Base-by-base conservation (phyloP, 352 stramenopile species). In the Elongisporangium senticosum region DNA sequence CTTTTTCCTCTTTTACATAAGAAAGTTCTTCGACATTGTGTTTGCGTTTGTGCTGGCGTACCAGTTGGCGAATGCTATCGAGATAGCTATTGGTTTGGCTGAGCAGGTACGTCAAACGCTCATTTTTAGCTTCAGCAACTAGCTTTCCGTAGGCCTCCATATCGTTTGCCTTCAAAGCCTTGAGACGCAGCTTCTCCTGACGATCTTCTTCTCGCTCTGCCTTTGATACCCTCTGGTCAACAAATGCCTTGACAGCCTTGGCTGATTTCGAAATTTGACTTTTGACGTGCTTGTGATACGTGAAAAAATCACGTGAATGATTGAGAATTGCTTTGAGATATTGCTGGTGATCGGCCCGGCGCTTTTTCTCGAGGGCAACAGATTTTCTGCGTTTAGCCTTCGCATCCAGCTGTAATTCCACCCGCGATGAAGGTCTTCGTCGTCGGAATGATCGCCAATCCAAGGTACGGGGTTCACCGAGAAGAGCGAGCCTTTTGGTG, bases 81-180 rank as follows among this genome's bases (percentile, higher is more conserved):
- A 99, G 84, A 63, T 98, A 98, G 65, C 89, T 93, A 69, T 99
- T 98, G 2, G 95, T 99, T 64, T 98, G 96, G 7, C 95, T 95
- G 49, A 98, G 72, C 57, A 99, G 71, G 62, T 97, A 99, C 61
- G 98, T 98, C 33, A 99, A 62, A 64, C 97, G 89, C 55, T 99
- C 96, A 68, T 98, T 99, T 77, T 98, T 99, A 5, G 96, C 98
- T 62, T 98, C 96, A 13, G 98, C 94, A 3, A 99, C 83, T 8
- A 99, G 73, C 56, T 97, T 97, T 1, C 87, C 96, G 70, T 99
- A 99, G 0, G 94, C 96, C 53, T 98, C 89, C 94, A 99, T 99
- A 73, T 99, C 95, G 64, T 99, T 99, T 1, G 87, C 87, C 53
- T 96, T 96, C 7, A 97, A 67, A 1, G 90, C 90, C 72, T 96